Percentiles rank a stretch among this genome's conserved stretches.
Evolutionary conservation across 306 rosid species (phyloP).

Genomic region (Pueraria montana): DNA sequence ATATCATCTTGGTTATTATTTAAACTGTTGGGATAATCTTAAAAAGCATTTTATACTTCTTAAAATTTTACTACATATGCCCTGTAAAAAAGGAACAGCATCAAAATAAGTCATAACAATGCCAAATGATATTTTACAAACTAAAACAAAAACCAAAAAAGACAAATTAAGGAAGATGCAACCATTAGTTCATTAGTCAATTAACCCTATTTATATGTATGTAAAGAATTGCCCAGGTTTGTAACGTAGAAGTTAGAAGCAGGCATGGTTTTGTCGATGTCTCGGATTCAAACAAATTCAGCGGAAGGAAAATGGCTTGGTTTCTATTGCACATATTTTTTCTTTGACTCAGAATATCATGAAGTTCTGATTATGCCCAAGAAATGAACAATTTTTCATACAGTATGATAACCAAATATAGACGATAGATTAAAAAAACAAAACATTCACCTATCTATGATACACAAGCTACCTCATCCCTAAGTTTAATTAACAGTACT

Average conservation of each 20-base stretch:
- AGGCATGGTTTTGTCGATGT: background rate
- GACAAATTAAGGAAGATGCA: background rate
- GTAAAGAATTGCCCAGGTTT: background rate
- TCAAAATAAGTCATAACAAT: background rate
- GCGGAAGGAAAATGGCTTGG: slow-evolving; percentile 1
- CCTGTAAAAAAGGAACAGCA: background rate
- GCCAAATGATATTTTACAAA: background rate
- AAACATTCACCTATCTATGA: slow-evolving; percentile 23
- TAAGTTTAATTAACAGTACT: background rate
- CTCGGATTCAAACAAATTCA: background rate
- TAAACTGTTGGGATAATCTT: background rate
- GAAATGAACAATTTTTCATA: slow-evolving; percentile 44
- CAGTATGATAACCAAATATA: slow-evolving; percentile 15
- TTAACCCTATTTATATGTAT: background rate
- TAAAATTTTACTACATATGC: background rate
- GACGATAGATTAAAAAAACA: background rate
- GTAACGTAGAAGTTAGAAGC: background rate
- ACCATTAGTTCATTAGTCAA: background rate
- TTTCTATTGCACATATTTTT: background rate
- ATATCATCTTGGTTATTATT: background rate
- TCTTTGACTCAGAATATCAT: background rate
- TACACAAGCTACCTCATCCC: slow-evolving; percentile 27
- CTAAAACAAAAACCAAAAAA: background rate
- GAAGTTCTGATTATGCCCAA: slow-evolving; percentile 15
- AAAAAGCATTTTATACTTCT: background rate